These are phyloP conservation scores for Fraxinus anomala DNA, from an alignment of 257 asterid genomes.

Conservation along the genomic window DNA sequence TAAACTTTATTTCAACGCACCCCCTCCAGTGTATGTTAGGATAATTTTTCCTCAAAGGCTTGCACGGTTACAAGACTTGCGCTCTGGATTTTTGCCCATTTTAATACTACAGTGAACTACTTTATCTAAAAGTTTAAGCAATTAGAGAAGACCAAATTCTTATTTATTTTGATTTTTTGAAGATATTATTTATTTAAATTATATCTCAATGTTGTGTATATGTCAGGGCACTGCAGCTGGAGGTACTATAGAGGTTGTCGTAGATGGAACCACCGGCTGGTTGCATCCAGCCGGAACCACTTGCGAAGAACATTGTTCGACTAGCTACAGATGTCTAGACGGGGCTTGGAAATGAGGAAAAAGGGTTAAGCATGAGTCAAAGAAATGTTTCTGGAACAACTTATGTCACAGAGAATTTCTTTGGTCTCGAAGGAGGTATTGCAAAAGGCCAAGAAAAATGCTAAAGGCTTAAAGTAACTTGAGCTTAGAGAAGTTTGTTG, in stretches of 20 bases:
- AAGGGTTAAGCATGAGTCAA: conserved; percentile 68
- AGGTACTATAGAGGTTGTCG: conserved; percentile 79
- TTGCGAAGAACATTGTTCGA: conserved; percentile 66
- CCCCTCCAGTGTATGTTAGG: too few relatives aligned
- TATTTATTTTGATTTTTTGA: too few relatives aligned
- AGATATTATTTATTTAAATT: too few relatives aligned
- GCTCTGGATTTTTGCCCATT: too few relatives aligned
- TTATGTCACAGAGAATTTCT: conserved; percentile 73
- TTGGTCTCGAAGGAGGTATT: conserved; percentile 58
- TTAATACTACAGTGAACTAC: too few relatives aligned
- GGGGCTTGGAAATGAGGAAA: conserved; percentile 69
- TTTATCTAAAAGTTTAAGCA: too few relatives aligned
- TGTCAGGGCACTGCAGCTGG: conserved; percentile 96
- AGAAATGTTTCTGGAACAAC: conserved; percentile 75
- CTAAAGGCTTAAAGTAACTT: too few relatives aligned
- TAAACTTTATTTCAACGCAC: too few relatives aligned
- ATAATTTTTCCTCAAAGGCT: too few relatives aligned
- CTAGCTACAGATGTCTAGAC: conserved; percentile 58
- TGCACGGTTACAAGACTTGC: too few relatives aligned
- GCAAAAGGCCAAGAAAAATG: background rate
- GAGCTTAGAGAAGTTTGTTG: too few relatives aligned
- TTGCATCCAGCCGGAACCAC: conserved; percentile 85
- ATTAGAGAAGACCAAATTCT: too few relatives aligned
- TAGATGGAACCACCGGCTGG: conserved; percentile 80
- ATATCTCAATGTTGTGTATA: background rate